phyloP scores from a whole-genome alignment of 257 asterid genomes.

The Mentha longifolia region DNA sequence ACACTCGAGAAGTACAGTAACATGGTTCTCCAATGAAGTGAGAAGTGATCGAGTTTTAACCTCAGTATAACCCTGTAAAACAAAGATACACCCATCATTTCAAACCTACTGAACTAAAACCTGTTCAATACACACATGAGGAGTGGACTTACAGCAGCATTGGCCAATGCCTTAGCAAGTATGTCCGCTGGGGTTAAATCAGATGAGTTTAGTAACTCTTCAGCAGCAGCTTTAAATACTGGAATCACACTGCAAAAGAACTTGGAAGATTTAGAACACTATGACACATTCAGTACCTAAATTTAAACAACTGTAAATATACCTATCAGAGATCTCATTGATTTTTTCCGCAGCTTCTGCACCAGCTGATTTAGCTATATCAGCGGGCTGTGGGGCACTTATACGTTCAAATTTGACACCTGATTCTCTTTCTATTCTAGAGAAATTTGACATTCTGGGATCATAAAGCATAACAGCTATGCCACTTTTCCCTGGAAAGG shows the following conservation, averaged over 20 bases:
- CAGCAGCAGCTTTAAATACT: slow-evolving; percentile 87
- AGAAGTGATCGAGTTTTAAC: slow-evolving; percentile 88
- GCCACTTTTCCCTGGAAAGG: slow-evolving; percentile 77
- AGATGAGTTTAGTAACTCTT: slow-evolving; percentile 67
- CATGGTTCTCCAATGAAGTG: slow-evolving; percentile 83
- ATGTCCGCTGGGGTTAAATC: slow-evolving; percentile 74
- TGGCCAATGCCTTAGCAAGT: slow-evolving; percentile 96
- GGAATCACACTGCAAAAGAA: slow-evolving; percentile 76
- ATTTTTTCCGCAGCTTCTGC: slow-evolving; percentile 80
- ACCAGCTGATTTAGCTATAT: slow-evolving; percentile 89
- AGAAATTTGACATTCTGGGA: slow-evolving; percentile 79
- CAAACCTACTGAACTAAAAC: slow-evolving; percentile 25
- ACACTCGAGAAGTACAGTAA: slow-evolving; percentile 73
- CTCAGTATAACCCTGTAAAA: slow-evolving; percentile 82
- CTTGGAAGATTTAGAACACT: slow-evolving; percentile 9
- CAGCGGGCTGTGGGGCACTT: slow-evolving; percentile 97
- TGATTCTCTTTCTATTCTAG: slow-evolving; percentile 90
- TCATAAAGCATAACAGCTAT: slow-evolving; percentile 96
- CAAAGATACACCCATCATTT: slow-evolving; percentile 8
- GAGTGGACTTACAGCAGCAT: slow-evolving; percentile 75
- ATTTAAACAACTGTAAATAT: neutral
- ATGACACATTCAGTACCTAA: neutral
- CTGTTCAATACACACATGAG: neutral
- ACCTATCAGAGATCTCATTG: slow-evolving; percentile 81
- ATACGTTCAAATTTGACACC: slow-evolving; percentile 92